Base-by-base conservation (phyloP, 352 stramenopile species). In the Discostella stelligera region DNA sequence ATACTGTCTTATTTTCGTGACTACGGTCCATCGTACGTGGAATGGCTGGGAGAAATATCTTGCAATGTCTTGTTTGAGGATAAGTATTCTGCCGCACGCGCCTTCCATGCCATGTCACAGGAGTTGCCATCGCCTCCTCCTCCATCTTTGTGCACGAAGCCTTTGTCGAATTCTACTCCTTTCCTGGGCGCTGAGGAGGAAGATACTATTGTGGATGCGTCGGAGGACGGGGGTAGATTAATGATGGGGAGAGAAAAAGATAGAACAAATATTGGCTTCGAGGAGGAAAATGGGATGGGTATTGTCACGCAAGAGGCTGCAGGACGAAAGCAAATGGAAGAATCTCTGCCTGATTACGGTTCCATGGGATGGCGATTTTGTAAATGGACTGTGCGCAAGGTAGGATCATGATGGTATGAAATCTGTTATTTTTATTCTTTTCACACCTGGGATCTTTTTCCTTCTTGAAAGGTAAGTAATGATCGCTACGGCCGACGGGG, bases 1-100 rank as follows among this genome's bases (percentile, higher is more conserved):
- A 68, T 92, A 4, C 84, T 90, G 69, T 79, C 66, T 1, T 79
- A 79, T 44, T 91, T 92, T 71, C 70, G 56, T 52, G 76, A 80
- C 18, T 92, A 90, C 75, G 87, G 84, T 21, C 87, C 87, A 25
- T 87, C 77, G n/a, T 92, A 90, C 74, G 80, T 92, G 0, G 87
- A 92, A 73, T 92, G 87, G 87, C 71, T 92, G 11, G 84, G 84
- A 21, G 87, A 92, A 48, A 46, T 90, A 0, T 81, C 68, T 54
- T 89, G 82, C 63, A 91, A 92, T 61, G 59, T 92, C 50, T 63
- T 80, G 44, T 92, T 92, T 76, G 79, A 84, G 44, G 84, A 92
- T 56, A 81, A 80, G 20, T 79, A 77, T 71, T 88, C 82, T 27
- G 82, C 87, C 0, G 71, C 73, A 23, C 53, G 87, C 52, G 87